phyloP scores from a whole-genome alignment of 2,329 filamentous ascomycete genomes.

The Verticillium isaacii region DNA sequence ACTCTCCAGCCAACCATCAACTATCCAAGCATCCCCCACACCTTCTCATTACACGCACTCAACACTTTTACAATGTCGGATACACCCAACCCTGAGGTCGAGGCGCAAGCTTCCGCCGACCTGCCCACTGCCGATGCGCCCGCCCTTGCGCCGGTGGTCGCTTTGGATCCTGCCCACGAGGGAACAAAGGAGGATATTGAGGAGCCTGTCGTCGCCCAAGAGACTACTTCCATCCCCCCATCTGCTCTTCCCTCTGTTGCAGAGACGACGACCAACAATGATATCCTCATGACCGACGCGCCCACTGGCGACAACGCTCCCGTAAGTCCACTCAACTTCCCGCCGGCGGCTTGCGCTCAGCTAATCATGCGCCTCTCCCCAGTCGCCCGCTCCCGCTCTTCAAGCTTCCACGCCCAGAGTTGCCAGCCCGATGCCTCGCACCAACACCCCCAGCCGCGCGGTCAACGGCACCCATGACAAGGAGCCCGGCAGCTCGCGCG shows the following conservation, averaged over 20 bases:
- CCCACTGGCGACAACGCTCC: constrained; percentile 30
- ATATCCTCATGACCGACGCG: constrained; percentile 39
- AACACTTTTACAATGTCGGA: constrained; percentile 20
- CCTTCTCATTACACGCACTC: not conserved
- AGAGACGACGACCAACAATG: constrained; percentile 11
- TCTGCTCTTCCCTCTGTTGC: not conserved
- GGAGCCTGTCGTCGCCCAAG: not conserved
- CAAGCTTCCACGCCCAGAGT: constrained; percentile 20
- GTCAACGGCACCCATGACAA: constrained; percentile 27
- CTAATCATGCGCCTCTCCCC: constrained; percentile 6
- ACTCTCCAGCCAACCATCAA: too few relatives aligned
- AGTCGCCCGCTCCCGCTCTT: constrained; percentile 32
- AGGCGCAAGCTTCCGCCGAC: constrained; percentile 14
- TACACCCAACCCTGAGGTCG: not conserved
- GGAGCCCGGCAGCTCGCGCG: constrained; percentile 37
- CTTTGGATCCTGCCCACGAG: not conserved
- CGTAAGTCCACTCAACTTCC: constrained; percentile 21
- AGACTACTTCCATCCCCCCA: not conserved
- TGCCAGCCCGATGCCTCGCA: constrained; percentile 40
- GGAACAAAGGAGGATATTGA: not conserved
- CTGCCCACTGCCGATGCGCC: not conserved
- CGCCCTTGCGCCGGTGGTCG: not conserved
- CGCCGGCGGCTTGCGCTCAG: too few relatives aligned
- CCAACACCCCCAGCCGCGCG: constrained; percentile 40
- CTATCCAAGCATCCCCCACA: too few relatives aligned